Evolutionary conservation across 2,329 filamentous ascomycete species (phyloP).

Genomic region (Penicillium polonicum): DNA sequence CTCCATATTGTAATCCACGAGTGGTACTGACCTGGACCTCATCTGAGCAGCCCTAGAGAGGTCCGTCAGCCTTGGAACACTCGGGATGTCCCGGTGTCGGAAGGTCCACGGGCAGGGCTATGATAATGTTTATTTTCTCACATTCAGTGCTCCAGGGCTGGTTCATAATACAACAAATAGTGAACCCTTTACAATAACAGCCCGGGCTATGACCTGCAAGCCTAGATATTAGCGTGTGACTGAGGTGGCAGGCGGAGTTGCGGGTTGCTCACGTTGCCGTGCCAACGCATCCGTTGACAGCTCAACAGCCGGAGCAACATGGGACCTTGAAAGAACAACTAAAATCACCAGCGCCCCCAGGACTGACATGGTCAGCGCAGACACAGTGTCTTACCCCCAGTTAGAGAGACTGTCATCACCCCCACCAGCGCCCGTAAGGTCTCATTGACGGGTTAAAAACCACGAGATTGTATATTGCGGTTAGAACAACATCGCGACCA

Average conservation of each 20-base stretch:
- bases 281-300: slow-evolving; percentile 8
- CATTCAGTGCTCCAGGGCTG: not conserved
- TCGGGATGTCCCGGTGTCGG: not conserved
- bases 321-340: not conserved
- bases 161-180: not conserved
- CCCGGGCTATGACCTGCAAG: not conserved
- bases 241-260: not conserved
- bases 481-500: slow-evolving; percentile 9
- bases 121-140: not conserved
- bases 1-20: not conserved
- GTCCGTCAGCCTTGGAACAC: not conserved
- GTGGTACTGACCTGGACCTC: not conserved
- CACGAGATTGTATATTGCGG: not conserved
- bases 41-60: not conserved
- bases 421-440: not conserved
- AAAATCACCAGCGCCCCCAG: not conserved
- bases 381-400: too few relatives aligned
- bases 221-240: not conserved
- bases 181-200: not conserved
- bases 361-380: not conserved
- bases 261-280: not conserved
- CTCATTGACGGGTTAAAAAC: not conserved
- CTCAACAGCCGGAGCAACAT: not conserved
- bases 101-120: not conserved
- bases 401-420: not conserved